Evolutionary conservation across 441 rosid genomes (phyloP).

Genomic region (Arabidopsis lyrata): DNA sequence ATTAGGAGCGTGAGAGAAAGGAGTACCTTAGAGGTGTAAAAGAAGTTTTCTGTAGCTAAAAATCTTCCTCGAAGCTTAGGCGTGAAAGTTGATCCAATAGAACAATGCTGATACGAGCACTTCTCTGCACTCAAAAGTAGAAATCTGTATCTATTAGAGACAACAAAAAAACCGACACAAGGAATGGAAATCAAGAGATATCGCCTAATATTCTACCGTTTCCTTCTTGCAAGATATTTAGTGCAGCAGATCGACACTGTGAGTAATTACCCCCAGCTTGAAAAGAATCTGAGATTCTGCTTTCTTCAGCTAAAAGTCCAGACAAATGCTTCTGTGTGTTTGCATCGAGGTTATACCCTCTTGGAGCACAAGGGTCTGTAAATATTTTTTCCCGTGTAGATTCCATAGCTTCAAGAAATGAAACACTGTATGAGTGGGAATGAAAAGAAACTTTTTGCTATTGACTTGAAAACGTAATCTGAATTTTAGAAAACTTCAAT

Average conservation of each 20-base stretch:
- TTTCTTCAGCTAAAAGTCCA: slow-evolving; percentile 53
- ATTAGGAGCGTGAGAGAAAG: not conserved
- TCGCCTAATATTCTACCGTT: slow-evolving; percentile 57
- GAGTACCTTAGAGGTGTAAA: slow-evolving; percentile 84
- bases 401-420: slow-evolving; percentile 55
- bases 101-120: slow-evolving; percentile 69
- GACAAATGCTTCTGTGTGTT: slow-evolving; percentile 56
- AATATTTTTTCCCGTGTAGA: slow-evolving; percentile 48
- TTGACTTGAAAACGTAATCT: not conserved
- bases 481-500: not conserved
- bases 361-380: slow-evolving; percentile 88
- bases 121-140: slow-evolving; percentile 59
- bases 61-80: slow-evolving; percentile 87
- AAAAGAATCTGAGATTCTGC: slow-evolving; percentile 49
- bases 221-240: slow-evolving; percentile 70
- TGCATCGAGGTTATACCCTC: slow-evolving; percentile 57
- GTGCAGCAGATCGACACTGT: slow-evolving; percentile 86
- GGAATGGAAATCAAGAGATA: not conserved
- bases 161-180: not conserved
- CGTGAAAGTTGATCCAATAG: slow-evolving; percentile 77
- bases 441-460: not conserved
- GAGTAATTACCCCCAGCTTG: slow-evolving; percentile 86
- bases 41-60: slow-evolving; percentile 93
- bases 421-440: slow-evolving; percentile 21
- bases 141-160: not conserved